Percentiles rank a stretch among this genome's conserved stretches.
These are phyloP conservation scores for Talaromyces amestolkiae DNA, from an alignment of 2,329 filamentous ascomycete species.

Conservation along the genomic window DNA sequence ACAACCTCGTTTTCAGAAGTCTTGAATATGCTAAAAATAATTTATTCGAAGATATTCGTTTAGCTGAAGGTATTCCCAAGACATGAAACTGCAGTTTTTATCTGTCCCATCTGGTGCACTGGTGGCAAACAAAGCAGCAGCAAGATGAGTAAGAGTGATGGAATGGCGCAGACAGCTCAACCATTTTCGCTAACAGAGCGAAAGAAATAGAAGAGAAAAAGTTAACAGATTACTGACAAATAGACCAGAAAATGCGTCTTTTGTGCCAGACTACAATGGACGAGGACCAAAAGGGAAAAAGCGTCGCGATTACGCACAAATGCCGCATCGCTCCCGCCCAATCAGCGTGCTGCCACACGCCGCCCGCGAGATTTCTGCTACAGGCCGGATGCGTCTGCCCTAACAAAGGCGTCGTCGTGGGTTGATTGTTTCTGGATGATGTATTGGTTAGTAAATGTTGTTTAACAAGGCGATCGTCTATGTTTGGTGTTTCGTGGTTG, in stretches of 20 bases:
- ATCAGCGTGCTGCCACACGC: not conserved
- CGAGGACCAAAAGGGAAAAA: not conserved
- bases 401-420: slow-evolving; percentile 1
- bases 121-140: slow-evolving; percentile 8
- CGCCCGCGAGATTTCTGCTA: slow-evolving; percentile 3
- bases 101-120: not conserved
- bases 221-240: not conserved
- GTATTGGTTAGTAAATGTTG: not conserved
- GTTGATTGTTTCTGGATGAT: not conserved
- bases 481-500: not conserved
- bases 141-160: slow-evolving; percentile 4
- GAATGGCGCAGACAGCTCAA: not conserved
- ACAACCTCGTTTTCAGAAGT: not conserved
- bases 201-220: not conserved
- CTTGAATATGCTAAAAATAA: not conserved
- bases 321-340: slow-evolving; percentile 9
- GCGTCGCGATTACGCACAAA: slow-evolving; percentile 12
- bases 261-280: slow-evolving; percentile 7
- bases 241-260: not conserved
- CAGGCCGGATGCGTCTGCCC: not conserved
- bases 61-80: not conserved
- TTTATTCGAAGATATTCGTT: not conserved
- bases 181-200: not conserved
- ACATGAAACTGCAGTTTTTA: not conserved
- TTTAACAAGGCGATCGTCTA: not conserved